Conservation (phyloP, 176 grass and related monocot genomes). For the Hyparrhenia diplandra region DNA sequence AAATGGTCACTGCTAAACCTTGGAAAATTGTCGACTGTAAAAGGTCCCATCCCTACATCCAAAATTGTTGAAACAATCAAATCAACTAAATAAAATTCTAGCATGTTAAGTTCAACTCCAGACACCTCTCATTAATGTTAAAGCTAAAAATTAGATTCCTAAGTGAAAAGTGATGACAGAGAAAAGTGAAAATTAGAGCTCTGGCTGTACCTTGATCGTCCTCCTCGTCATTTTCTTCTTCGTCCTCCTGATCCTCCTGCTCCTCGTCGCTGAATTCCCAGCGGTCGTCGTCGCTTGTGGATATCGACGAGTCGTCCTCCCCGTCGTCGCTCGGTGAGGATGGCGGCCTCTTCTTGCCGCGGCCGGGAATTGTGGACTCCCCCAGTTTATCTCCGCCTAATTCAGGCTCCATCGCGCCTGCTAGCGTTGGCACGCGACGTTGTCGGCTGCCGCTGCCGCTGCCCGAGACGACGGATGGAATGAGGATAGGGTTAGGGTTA, state of each 20-base stretch:
- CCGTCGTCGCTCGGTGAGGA: background rate
- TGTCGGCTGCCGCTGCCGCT: background rate
- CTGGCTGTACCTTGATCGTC: background rate
- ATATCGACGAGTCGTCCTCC: background rate
- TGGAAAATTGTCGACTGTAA: slow-evolving; percentile 19
- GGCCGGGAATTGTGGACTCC: no score
- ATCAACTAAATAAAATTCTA: no score
- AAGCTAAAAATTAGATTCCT: no score
- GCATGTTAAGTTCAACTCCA: no score
- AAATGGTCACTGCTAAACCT: slow-evolving; percentile 15
- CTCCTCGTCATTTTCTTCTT: background rate
- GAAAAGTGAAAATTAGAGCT: background rate
- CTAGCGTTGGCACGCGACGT: background rate
- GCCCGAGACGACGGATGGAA: background rate
- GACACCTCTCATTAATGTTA: background rate
- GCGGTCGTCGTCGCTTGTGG: background rate
- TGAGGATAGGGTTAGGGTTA: background rate
- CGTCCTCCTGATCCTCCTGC: no score
- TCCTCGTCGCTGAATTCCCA: background rate
- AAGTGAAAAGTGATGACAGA: no score
- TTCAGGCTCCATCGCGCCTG: slow-evolving; percentile 1
- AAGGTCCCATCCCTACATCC: background rate
- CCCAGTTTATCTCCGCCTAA: background rate
- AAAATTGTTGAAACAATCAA: no score
- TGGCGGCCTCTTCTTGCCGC: slow-evolving; percentile 8